These are phyloP conservation scores for Amanita jacksonii DNA, from an alignment of 768 basidiomycete genomes.

Conservation along the genomic window DNA sequence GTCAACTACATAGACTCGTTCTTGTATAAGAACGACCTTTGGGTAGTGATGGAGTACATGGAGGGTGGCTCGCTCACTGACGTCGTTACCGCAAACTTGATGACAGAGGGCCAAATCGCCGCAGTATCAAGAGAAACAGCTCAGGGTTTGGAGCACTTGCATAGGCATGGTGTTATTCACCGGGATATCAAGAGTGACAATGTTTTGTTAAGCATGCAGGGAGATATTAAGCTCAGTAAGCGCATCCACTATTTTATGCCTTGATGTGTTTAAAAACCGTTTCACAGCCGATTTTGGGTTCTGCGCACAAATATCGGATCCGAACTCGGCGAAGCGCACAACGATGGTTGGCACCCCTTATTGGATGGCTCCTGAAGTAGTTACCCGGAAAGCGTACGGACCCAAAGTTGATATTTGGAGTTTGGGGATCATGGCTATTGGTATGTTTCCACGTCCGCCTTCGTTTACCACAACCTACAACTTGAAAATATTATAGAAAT, in stretches of 20 bases:
- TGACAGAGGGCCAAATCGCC: constrained; percentile 98
- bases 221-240: constrained; percentile 97
- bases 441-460: constrained; percentile 26
- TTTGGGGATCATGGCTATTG: constrained; percentile 93
- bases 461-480: not conserved
- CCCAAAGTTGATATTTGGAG: constrained; percentile 99
- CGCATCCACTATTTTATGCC: constrained; percentile 15
- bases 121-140: constrained; percentile 90
- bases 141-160: constrained; percentile 90
- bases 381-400: constrained; percentile 95
- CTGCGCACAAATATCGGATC: constrained; percentile 91
- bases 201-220: constrained; percentile 82
- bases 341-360: constrained; percentile 99
- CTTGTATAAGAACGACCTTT: constrained; percentile 93
- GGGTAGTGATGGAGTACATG: constrained; percentile 99
- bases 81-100: constrained; percentile 90
- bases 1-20: constrained; percentile 99
- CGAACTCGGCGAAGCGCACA: constrained; percentile 84
- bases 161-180: constrained; percentile 95
- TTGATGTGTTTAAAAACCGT: too few relatives aligned
- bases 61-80: constrained; percentile 93
- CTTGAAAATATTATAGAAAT: constrained; percentile 53
- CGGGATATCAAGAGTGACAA: constrained; percentile 99
- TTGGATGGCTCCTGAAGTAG: constrained; percentile 99
- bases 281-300: constrained; percentile 94